These are phyloP conservation scores for Aspergillus sp. DNA, from an alignment of 2,329 filamentous ascomycete species.

Conservation along the genomic window DNA sequence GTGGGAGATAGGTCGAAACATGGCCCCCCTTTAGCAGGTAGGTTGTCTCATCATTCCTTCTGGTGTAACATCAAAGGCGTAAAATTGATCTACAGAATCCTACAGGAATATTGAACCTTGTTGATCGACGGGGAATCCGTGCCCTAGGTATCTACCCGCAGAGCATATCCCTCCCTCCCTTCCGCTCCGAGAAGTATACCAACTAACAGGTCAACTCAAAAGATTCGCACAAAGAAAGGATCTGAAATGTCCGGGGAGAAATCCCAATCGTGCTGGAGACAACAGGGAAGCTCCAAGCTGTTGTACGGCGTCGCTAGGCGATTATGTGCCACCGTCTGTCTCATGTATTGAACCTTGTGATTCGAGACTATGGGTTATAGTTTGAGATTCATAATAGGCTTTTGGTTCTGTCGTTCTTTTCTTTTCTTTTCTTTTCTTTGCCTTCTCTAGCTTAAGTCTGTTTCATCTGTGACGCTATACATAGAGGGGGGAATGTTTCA, in stretches of 20 bases:
- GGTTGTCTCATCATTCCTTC: not conserved
- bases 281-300: slow-evolving; percentile 11
- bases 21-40: not conserved
- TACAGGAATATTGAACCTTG: not conserved
- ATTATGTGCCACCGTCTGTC: slow-evolving; percentile 10
- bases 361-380: not conserved
- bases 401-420: not conserved
- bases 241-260: slow-evolving; percentile 3
- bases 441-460: not conserved
- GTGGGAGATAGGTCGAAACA: too few species aligned
- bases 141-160: not conserved
- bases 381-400: not conserved
- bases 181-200: not conserved
- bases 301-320: slow-evolving; percentile 7
- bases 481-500: too few species aligned
- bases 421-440: too few species aligned
- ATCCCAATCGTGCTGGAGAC: not conserved
- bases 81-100: not conserved
- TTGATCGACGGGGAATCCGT: not conserved
- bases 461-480: too few species aligned
- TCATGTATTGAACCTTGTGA: not conserved
- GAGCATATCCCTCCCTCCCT: not conserved
- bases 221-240: not conserved
- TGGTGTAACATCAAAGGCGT: not conserved
- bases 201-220: not conserved